Evolutionary conservation across 139 green algal species (phyloP).

Genomic region (Dunaliella primolecta): DNA sequence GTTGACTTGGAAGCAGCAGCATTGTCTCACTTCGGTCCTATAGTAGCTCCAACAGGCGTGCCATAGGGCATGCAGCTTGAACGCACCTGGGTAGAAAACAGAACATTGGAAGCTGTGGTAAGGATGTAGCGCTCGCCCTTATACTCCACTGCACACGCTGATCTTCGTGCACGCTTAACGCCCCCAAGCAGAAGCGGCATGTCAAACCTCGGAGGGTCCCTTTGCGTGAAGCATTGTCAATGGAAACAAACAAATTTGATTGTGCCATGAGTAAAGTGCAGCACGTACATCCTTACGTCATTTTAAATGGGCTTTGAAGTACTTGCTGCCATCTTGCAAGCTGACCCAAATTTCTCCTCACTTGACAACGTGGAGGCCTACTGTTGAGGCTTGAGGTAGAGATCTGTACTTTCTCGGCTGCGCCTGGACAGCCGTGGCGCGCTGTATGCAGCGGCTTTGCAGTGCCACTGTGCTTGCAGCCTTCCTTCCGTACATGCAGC

Average conservation of each 20-base stretch:
- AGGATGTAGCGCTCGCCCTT: slow-evolving; percentile 24
- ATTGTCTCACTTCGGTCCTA: no score
- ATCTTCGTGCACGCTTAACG: slow-evolving; percentile 1
- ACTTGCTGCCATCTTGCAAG: no score
- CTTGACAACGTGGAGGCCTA: background rate
- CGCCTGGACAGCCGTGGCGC: no score
- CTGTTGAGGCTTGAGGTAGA: no score
- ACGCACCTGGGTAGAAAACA: slow-evolving; percentile 33
- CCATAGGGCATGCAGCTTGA: no score
- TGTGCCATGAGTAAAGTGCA: background rate
- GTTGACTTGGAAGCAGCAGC: no score
- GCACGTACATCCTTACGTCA: background rate
- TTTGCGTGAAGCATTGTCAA: slow-evolving; percentile 14
- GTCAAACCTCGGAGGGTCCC: slow-evolving; percentile 38
- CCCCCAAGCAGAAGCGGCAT: slow-evolving; percentile 38
- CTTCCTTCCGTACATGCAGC: background rate
- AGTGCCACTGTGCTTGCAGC: background rate
- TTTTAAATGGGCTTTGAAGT: background rate
- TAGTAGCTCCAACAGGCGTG: no score
- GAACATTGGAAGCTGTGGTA: slow-evolving; percentile 23
- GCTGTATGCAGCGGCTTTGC: no score
- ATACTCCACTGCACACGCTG: slow-evolving; percentile 24
- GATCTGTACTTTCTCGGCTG: no score
- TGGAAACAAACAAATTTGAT: slow-evolving; percentile 4
- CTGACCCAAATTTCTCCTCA: no score